These are phyloP conservation scores for Entonaema liquescens DNA, from an alignment of 495 filamentous ascomycete genomes.

Conservation along the genomic window DNA sequence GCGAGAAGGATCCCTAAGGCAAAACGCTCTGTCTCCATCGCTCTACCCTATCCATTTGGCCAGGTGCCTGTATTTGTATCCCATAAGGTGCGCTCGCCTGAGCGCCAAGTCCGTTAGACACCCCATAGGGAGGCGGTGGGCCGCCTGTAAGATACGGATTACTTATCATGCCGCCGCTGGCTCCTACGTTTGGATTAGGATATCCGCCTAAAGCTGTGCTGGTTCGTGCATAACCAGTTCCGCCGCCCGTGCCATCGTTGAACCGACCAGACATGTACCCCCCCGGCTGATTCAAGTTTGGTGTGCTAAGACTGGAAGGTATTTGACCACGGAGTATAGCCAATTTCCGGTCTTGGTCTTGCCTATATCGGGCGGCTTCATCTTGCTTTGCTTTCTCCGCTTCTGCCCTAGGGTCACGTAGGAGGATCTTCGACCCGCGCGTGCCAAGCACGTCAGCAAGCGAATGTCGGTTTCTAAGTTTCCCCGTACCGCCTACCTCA, in stretches of 20 bases:
- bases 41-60: constrained; percentile 82
- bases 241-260: constrained; percentile 59
- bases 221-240: constrained; percentile 38
- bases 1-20: constrained; percentile 47
- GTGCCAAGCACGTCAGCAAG: constrained; percentile 43
- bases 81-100: constrained; percentile 39
- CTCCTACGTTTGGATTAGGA: constrained; percentile 11
- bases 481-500: constrained; percentile 13
- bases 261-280: constrained; percentile 63
- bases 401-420: constrained; percentile 37
- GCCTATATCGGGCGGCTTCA: constrained; percentile 45
- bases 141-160: constrained; percentile 30
- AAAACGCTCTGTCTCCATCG: constrained; percentile 87
- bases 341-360: constrained; percentile 52
- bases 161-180: constrained; percentile 21
- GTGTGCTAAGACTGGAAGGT: constrained; percentile 46
- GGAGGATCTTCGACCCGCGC: constrained; percentile 21
- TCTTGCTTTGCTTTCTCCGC: constrained; percentile 43
- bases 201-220: constrained; percentile 37
- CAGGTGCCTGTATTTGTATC: constrained; percentile 44
- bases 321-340: constrained; percentile 53
- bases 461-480: constrained; percentile 43
- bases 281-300: constrained; percentile 46
- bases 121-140: constrained; percentile 28
- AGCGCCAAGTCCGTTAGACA: constrained; percentile 42